Evolutionary conservation across 1,284 basidiomycete genomes (phyloP).

Genomic region (Ceratobasidium sp.): DNA sequence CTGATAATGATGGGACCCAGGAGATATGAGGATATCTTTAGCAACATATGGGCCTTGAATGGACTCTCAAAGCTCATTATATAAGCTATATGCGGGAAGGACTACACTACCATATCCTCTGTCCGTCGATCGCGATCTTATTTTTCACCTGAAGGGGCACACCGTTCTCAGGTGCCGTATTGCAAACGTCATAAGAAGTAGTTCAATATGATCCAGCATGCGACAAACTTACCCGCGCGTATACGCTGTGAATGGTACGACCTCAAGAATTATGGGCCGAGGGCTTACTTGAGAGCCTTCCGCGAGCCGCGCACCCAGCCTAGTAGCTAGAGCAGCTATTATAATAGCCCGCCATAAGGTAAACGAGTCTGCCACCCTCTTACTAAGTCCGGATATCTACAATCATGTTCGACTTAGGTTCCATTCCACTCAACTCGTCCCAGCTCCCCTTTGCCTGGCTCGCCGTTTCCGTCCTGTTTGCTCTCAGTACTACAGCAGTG

Average conservation of each 20-base stretch:
- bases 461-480: background rate
- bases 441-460: background rate
- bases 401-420: background rate
- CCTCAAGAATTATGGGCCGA: background rate
- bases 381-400: background rate
- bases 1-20: no score
- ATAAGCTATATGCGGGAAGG: no score
- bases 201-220: background rate
- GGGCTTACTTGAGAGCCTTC: background rate
- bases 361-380: background rate
- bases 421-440: background rate
- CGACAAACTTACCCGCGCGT: conserved; percentile 17
- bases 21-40: no score
- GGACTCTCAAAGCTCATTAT: no score
- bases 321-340: background rate
- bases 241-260: conserved; percentile 18
- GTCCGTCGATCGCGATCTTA: background rate
- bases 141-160: background rate
- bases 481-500: conserved; percentile 56
- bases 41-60: no score
- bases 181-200: background rate
- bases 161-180: no score
- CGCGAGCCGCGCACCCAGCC: conserved; percentile 9
- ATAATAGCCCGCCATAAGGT: background rate
- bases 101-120: no score